Conservation (phyloP, 805 yeast genomes). For the Ogataea methanolica region DNA sequence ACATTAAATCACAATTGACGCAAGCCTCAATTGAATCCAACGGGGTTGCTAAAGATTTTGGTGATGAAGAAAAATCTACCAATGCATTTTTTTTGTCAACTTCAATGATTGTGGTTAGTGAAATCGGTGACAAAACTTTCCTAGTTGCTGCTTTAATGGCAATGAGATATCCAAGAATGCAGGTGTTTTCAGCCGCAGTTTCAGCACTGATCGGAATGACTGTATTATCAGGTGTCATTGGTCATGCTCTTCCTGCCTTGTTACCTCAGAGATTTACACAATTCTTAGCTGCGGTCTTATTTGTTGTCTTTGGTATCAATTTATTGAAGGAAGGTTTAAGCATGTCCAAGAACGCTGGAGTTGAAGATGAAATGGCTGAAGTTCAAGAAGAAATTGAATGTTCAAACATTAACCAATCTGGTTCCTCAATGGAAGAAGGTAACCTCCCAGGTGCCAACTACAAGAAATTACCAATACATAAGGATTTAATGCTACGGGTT, state of each 20-base stretch:
- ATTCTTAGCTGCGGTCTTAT: conserved; percentile 73
- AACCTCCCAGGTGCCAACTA: conserved; percentile 8
- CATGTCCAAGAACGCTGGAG: conserved; percentile 81
- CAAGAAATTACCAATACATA: conserved; percentile 1
- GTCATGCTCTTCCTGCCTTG: conserved; percentile 84
- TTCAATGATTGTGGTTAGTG: conserved; percentile 92
- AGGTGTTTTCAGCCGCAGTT: conserved; percentile 88
- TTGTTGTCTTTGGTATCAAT: conserved; percentile 76
- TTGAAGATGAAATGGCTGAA: conserved; percentile 92
- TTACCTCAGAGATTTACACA: conserved; percentile 78
- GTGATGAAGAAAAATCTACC: conserved; percentile 19
- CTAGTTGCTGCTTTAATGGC: conserved; percentile 97
- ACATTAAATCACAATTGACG: conserved; percentile 11
- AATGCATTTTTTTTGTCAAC: conserved; percentile 73
- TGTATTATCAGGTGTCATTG: conserved; percentile 81
- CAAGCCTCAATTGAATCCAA: conserved; percentile 10
- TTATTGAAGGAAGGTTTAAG: conserved; percentile 75
- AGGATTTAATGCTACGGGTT: conserved; percentile 31
- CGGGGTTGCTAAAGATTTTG: conserved; percentile 2
- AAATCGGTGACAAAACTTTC: conserved; percentile 96
- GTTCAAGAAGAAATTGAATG: conserved; percentile 90
- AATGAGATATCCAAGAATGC: conserved; percentile 79
- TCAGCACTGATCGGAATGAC: conserved; percentile 88
- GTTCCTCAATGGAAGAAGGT: conserved; percentile 61
- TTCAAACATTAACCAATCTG: conserved; percentile 45